A percentile compares a stretch with the other conserved stretches of the same genome.
These are phyloP conservation scores for Microbotryum lychnidis-dioicae DNA, from an alignment of 1,284 basidiomycete species.

Conservation along the genomic window DNA sequence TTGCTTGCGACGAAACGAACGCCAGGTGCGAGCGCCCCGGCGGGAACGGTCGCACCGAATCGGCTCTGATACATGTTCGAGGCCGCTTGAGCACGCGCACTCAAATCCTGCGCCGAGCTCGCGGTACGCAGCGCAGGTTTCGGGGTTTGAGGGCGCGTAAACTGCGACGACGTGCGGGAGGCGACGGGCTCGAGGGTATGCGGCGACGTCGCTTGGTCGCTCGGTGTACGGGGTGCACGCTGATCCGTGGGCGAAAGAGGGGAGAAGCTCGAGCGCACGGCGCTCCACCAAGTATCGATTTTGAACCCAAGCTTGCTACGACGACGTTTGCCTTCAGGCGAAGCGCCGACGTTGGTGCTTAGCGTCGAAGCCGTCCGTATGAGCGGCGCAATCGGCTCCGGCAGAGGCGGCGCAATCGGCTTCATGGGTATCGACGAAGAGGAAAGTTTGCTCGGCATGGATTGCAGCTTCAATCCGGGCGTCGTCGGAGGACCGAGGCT, in stretches of 20 bases:
- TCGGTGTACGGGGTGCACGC: slow-evolving; percentile 18
- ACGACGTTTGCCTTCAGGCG: slow-evolving; percentile 62
- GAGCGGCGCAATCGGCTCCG: neutral
- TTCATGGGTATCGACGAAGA: neutral
- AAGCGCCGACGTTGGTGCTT: slow-evolving; percentile 1
- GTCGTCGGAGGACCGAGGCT: too few species aligned
- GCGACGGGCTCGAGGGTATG: slow-evolving; percentile 7
- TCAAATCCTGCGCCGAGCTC: slow-evolving; percentile 29
- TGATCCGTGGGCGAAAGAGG: slow-evolving; percentile 13
- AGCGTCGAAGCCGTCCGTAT: slow-evolving; percentile 18
- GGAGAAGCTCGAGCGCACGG: slow-evolving; percentile 36
- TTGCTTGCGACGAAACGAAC: slow-evolving; percentile 18
- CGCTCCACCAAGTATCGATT: slow-evolving; percentile 40
- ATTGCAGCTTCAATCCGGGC: too few species aligned
- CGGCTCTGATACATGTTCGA: neutral
- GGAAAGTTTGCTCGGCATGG: neutral
- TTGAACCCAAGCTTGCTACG: slow-evolving; percentile 35
- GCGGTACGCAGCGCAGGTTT: slow-evolving; percentile 22
- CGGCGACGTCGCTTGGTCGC: slow-evolving; percentile 5
- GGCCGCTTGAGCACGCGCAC: neutral
- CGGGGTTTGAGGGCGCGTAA: slow-evolving; percentile 9
- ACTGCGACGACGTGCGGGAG: slow-evolving; percentile 27
- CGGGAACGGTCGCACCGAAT: slow-evolving; percentile 5
- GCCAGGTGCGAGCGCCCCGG: slow-evolving; percentile 32
- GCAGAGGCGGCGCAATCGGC: neutral